Evolutionary conservation across 495 filamentous ascomycete genomes (phyloP).

Genomic region (Aspergillus affinis): DNA sequence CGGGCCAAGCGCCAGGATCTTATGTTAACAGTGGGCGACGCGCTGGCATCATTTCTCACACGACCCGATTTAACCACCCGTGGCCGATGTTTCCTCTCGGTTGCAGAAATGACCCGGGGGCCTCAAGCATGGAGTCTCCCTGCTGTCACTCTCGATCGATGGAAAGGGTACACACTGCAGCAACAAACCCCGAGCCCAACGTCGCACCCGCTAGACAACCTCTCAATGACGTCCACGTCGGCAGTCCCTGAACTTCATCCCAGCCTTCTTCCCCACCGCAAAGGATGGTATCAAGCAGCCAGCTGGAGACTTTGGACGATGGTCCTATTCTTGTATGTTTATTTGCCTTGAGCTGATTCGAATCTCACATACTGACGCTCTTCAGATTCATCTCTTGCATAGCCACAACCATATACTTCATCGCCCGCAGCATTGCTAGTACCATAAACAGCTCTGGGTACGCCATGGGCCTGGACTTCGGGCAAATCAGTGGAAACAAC

Average conservation of each 20-base stretch:
- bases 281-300: background rate
- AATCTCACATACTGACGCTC: background rate
- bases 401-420: too few relatives aligned
- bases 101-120: background rate
- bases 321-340: background rate
- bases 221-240: too few relatives aligned
- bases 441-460: background rate
- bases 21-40: slow-evolving; percentile 17
- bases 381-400: too few relatives aligned
- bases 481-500: background rate
- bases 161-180: too few relatives aligned
- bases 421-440: too few relatives aligned
- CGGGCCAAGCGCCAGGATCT: slow-evolving; percentile 2
- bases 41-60: slow-evolving; percentile 17
- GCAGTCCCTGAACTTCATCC: too few relatives aligned
- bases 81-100: slow-evolving; percentile 10
- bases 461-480: background rate
- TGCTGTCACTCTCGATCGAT: too few relatives aligned
- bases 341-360: background rate
- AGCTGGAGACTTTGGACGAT: background rate
- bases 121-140: too few relatives aligned
- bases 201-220: too few relatives aligned
- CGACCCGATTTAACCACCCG: slow-evolving; percentile 10
- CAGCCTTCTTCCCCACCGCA: background rate
- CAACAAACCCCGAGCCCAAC: too few relatives aligned